A percentile compares a stretch with the other conserved stretches of the same genome.
These are phyloP conservation scores for Canariomyces notabilis DNA, from an alignment of 2,329 filamentous ascomycete species.

Conservation along the genomic window DNA sequence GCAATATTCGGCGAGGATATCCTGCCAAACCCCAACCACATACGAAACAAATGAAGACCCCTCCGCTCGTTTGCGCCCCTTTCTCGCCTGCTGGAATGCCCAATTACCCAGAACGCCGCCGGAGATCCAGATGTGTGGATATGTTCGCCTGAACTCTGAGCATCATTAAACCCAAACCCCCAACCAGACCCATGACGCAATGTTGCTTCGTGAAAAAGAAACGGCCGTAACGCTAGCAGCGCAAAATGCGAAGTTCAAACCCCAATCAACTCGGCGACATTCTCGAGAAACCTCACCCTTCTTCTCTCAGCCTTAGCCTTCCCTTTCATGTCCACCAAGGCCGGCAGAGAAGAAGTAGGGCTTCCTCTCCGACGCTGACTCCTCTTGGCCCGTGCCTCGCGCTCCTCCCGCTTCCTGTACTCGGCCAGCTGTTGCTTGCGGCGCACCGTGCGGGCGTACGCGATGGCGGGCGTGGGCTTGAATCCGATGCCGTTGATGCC, in stretches of 20 bases:
- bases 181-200: background rate
- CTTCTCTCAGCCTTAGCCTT: conserved; percentile 30
- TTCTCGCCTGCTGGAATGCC: background rate
- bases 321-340: conserved; percentile 32
- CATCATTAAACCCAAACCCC: conserved; percentile 2
- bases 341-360: conserved; percentile 21
- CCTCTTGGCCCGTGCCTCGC: conserved; percentile 52
- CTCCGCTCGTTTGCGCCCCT: background rate
- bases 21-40: background rate
- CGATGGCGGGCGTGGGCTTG: conserved; percentile 57
- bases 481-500: conserved; percentile 66
- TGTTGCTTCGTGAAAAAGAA: background rate
- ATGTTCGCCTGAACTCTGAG: background rate
- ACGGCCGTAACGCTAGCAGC: background rate
- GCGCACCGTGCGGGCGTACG: conserved; percentile 52
- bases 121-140: background rate
- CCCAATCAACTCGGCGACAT: conserved; percentile 15
- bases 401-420: conserved; percentile 57
- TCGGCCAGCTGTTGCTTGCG: conserved; percentile 57
- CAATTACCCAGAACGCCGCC: background rate
- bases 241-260: background rate
- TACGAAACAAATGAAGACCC: background rate
- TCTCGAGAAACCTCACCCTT: conserved; percentile 30
- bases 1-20: background rate
- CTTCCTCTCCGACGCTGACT: conserved; percentile 45